phyloP scores from a whole-genome alignment of 768 basidiomycete genomes.

The Leccinum variicolor region DNA sequence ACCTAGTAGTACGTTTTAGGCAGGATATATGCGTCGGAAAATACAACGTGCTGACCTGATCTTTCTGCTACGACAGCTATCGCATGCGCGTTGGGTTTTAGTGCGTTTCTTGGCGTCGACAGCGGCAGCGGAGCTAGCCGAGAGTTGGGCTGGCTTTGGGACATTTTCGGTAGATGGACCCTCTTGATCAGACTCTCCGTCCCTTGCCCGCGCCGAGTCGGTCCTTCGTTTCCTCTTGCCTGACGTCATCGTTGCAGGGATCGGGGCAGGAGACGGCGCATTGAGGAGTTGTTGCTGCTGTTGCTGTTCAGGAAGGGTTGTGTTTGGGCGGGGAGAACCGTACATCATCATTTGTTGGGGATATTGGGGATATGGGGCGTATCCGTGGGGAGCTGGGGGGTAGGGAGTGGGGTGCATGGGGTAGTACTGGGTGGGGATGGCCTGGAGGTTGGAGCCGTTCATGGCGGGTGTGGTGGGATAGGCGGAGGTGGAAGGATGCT shows the following conservation, averaged over 20 bases:
- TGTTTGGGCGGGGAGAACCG: slow-evolving; percentile 38
- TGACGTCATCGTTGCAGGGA: slow-evolving; percentile 29
- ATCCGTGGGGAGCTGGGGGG: slow-evolving; percentile 37
- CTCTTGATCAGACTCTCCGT: slow-evolving; percentile 62
- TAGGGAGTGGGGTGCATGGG: slow-evolving; percentile 56
- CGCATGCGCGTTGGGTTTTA: slow-evolving; percentile 91
- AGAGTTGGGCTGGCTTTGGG: slow-evolving; percentile 31
- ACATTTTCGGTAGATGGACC: slow-evolving; percentile 45
- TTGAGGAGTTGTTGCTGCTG: slow-evolving; percentile 32
- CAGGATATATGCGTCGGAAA: slow-evolving; percentile 8
- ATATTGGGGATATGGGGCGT: slow-evolving; percentile 57
- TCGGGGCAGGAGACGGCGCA: slow-evolving; percentile 32
- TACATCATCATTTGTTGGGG: slow-evolving; percentile 69
- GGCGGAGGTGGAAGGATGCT: slow-evolving; percentile 39
- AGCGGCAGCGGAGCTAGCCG: slow-evolving; percentile 28
- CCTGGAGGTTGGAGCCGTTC: slow-evolving; percentile 39
- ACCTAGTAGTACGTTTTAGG: slow-evolving; percentile 36
- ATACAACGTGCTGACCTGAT: slow-evolving; percentile 53
- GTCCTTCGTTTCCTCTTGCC: slow-evolving; percentile 67
- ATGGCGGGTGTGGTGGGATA: slow-evolving; percentile 30
- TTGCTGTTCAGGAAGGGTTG: slow-evolving; percentile 33
- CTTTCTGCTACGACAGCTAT: slow-evolving; percentile 87
- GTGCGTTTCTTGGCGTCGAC: slow-evolving; percentile 82
- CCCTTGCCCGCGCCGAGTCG: slow-evolving; percentile 36
- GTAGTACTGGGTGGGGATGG: slow-evolving; percentile 50